Conservation (phyloP, 2,329 filamentous ascomycete genomes). For the Pseudonectria foliicola region DNA sequence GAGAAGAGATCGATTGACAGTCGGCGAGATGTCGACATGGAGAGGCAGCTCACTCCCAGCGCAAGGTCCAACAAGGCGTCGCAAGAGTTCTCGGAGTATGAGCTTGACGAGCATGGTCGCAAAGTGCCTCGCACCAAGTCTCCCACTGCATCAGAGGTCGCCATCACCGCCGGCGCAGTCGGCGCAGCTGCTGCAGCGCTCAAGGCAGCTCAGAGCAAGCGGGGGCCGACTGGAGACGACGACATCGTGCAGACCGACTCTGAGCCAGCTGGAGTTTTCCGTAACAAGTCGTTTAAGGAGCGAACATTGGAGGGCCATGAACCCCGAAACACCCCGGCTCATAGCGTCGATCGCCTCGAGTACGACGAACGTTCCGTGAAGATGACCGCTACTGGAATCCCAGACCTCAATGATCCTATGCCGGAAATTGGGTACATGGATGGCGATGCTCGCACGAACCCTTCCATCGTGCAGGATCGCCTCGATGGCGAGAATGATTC, state of each 20-base stretch:
- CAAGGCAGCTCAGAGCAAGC: constrained; percentile 42
- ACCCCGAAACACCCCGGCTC: constrained; percentile 48
- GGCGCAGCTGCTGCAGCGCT: constrained; percentile 45
- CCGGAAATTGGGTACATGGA: constrained; percentile 66
- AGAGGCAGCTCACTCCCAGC: constrained; percentile 34
- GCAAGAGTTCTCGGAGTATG: constrained; percentile 47
- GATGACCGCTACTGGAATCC: constrained; percentile 63
- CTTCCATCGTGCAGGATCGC: constrained; percentile 72
- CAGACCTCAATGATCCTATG: constrained; percentile 62
- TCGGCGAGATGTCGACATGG: constrained; percentile 31
- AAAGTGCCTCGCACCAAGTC: constrained; percentile 43
- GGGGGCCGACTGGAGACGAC: constrained; percentile 30
- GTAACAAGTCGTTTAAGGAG: constrained; percentile 61
- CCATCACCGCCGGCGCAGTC: constrained; percentile 51
- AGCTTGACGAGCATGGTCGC: constrained; percentile 50
- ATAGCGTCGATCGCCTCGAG: constrained; percentile 52
- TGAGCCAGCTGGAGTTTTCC: constrained; percentile 43
- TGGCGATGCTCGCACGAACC: constrained; percentile 73
- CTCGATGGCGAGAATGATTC: constrained; percentile 43
- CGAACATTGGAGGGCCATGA: constrained; percentile 50
- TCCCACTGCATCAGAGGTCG: constrained; percentile 49
- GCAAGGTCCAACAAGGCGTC: constrained; percentile 32
- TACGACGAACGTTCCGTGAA: constrained; percentile 42
- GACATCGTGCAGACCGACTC: constrained; percentile 31
- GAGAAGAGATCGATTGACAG: constrained; percentile 36